Percentiles rank a stretch among this genome's conserved stretches.
These are phyloP conservation scores for Colletotrichum sp. DNA, from an alignment of 2,329 filamentous ascomycete species.

Conservation along the genomic window DNA sequence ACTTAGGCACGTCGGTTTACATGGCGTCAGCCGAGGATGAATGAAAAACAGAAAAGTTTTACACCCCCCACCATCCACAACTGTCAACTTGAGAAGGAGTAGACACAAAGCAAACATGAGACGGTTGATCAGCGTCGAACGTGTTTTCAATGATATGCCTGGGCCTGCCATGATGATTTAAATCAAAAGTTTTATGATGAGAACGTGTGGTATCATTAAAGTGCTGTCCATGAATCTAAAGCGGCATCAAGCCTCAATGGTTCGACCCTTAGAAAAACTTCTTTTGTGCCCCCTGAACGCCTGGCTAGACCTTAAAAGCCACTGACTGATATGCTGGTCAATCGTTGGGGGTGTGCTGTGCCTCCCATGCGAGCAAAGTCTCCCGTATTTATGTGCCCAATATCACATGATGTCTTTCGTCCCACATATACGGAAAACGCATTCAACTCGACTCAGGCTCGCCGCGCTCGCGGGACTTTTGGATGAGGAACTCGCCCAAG, in stretches of 20 bases:
- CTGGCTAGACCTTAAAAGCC: neutral
- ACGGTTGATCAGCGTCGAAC: neutral
- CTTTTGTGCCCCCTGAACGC: slow-evolving; percentile 15
- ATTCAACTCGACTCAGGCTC: neutral
- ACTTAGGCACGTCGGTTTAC: slow-evolving; percentile 7
- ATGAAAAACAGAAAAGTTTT: slow-evolving; percentile 2
- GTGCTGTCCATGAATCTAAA: neutral
- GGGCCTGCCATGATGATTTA: neutral
- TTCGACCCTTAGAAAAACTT: neutral
- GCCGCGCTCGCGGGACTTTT: slow-evolving; percentile 52
- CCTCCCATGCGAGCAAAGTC: neutral
- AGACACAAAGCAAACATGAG: slow-evolving; percentile 3
- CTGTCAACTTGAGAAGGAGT: slow-evolving; percentile 10
- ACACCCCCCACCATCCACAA: neutral
- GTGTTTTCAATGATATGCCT: neutral
- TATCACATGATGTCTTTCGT: neutral
- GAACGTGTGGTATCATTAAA: slow-evolving; percentile 2
- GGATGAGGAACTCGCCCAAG: slow-evolving; percentile 73
- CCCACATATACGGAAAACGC: neutral
- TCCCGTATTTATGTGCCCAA: neutral
- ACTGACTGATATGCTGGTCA: neutral
- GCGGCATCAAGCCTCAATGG: neutral
- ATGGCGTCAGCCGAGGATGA: slow-evolving; percentile 9
- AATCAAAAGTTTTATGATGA: slow-evolving; percentile 3
- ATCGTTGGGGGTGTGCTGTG: neutral